Conservation (phyloP, 1,139 yeast species). For the Meyerozyma guilliermondii region DNA sequence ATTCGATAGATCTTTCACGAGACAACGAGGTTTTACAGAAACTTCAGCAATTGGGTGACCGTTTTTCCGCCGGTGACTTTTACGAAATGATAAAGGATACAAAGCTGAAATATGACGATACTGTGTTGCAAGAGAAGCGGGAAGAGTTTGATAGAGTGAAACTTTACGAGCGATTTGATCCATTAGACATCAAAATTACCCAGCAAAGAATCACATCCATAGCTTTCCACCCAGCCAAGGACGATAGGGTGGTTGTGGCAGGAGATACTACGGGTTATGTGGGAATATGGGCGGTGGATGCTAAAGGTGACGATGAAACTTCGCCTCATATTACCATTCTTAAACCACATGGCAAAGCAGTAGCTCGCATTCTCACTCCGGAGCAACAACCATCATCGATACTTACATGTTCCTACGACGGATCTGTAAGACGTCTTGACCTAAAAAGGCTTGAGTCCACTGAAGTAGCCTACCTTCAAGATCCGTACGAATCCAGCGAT, state of each 20-base stretch:
- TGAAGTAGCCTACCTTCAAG: slow-evolving; percentile 52
- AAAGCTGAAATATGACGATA: slow-evolving; percentile 23
- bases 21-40: slow-evolving; percentile 34
- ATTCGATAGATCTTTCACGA: slow-evolving; percentile 18
- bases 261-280: slow-evolving; percentile 84
- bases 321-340: slow-evolving; percentile 59
- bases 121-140: slow-evolving; percentile 41
- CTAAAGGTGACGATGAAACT: slow-evolving; percentile 19
- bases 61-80: slow-evolving; percentile 76
- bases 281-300: slow-evolving; percentile 84
- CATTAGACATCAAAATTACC: slow-evolving; percentile 68
- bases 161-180: slow-evolving; percentile 54
- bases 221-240: slow-evolving; percentile 67
- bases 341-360: slow-evolving; percentile 71
- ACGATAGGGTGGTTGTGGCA: slow-evolving; percentile 63
- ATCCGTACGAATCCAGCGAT: slow-evolving; percentile 37
- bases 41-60: slow-evolving; percentile 43
- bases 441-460: slow-evolving; percentile 52
- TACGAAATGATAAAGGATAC: slow-evolving; percentile 45
- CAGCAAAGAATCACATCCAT: slow-evolving; percentile 71
- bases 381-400: slow-evolving; percentile 48
- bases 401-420: slow-evolving; percentile 78
- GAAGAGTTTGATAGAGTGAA: slow-evolving; percentile 47
- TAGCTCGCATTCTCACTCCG: slow-evolving; percentile 59
- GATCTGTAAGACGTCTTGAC: slow-evolving; percentile 72